A percentile compares a stretch with the other conserved stretches of the same genome.
Conservation (phyloP, 305 asterid species). For the Nicotiana rustica region DNA sequence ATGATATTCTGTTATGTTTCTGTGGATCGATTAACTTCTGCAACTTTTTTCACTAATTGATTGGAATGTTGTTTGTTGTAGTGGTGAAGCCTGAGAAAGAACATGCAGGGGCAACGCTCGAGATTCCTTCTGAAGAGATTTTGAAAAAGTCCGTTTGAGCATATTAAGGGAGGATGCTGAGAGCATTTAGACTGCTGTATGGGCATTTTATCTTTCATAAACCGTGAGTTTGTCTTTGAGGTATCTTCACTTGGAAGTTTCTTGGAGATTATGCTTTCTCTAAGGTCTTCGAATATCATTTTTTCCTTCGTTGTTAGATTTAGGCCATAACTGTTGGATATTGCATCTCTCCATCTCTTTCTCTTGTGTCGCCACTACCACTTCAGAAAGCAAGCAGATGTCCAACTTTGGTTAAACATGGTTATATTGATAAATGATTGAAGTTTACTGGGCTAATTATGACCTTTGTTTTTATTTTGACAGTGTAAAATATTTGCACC, state of each 20-base stretch:
- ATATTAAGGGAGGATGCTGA: slow-evolving; percentile 30
- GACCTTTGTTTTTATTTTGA: not conserved
- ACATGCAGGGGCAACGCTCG: slow-evolving; percentile 89
- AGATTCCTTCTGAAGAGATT: slow-evolving; percentile 86
- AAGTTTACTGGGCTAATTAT: not conserved
- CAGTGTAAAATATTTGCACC: slow-evolving; percentile 11
- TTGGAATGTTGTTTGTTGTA: slow-evolving; percentile 45
- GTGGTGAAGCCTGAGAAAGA: slow-evolving; percentile 81
- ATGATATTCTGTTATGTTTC: not conserved
- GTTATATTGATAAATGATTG: not conserved
- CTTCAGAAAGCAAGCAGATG: slow-evolving; percentile 5
- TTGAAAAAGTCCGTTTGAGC: slow-evolving; percentile 56
- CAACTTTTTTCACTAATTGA: not conserved
- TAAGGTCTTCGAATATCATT: not conserved
- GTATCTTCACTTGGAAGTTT: slow-evolving; percentile 10
- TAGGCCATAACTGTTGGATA: slow-evolving; percentile 19
- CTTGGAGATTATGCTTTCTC: slow-evolving; percentile 18
- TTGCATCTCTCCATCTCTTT: not conserved
- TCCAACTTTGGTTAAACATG: slow-evolving; percentile 24
- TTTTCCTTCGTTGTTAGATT: not conserved
- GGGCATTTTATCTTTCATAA: not conserved
- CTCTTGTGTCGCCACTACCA: not conserved
- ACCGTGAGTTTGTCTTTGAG: not conserved
- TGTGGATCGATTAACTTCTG: not conserved
- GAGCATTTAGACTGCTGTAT: not conserved